phyloP scores from a whole-genome alignment of 345 rosid genomes.

The Eucalyptus marginata region DNA sequence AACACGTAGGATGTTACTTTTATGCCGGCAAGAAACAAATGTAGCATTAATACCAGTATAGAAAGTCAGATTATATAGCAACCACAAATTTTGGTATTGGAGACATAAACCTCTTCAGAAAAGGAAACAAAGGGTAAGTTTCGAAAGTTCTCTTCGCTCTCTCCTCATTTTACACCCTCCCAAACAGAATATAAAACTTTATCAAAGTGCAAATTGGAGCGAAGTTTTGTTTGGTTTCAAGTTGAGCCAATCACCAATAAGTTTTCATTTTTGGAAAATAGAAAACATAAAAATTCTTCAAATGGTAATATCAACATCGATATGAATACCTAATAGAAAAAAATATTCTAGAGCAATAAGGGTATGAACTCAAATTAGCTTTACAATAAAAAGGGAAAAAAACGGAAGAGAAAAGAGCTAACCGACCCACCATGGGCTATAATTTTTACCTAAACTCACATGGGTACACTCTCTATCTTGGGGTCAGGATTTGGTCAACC shows the following conservation, averaged over 20 bases:
- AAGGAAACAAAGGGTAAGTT: neutral
- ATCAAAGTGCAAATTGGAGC: neutral
- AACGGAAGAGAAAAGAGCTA: neutral
- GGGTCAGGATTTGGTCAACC: neutral
- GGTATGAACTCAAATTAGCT: neutral
- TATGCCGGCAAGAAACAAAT: neutral
- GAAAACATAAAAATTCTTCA: neutral
- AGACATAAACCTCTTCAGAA: neutral
- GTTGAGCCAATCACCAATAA: neutral
- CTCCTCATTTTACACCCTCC: neutral
- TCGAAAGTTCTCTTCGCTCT: neutral
- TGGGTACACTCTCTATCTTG: neutral
- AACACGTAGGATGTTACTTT: neutral
- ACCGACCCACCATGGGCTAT: neutral
- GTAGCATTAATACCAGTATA: neutral
- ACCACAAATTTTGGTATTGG: neutral
- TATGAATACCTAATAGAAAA: neutral
- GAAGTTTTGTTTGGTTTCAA: neutral
- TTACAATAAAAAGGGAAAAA: accelerated
- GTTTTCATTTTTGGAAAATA: neutral
- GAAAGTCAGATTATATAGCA: neutral
- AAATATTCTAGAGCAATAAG: neutral
- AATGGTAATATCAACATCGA: neutral
- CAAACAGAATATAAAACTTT: neutral
- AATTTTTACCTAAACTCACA: neutral